Evolutionary conservation across 1,284 basidiomycete species (phyloP), one percentile per base, ranked within the genome.

Genomic region (Acaromyces ingoldii): DNA sequence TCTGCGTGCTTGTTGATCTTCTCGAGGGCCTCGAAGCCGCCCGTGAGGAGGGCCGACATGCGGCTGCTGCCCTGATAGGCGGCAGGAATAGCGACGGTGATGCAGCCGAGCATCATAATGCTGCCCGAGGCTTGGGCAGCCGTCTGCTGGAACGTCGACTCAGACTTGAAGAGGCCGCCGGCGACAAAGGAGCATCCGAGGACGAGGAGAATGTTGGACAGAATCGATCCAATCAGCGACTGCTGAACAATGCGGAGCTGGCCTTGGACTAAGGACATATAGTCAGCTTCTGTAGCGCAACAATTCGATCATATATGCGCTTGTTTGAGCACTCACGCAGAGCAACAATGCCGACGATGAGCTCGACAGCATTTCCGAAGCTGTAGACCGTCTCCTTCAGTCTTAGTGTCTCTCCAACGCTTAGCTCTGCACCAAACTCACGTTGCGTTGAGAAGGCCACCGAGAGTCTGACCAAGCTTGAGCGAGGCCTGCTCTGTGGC

Each of bases 61-160:
- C 29, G 22, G 17, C 36, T 37, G 36, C 40, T 28, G n/a, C 51
- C 44, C 69, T 85, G 81, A 70, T 89, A 92, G 0, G 90, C 90
- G 28, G 90, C 90, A n/a, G 90, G 90, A 53, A 95, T 86, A 58
- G 91, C 86, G 36, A 95, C 81, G 25, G 89, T 91, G 75, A 92
- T 89, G 75, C 87, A 88, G 5, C 89, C 82, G 30, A 93, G 79
- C 3, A 88, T 91, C 87, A 92, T 87, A 54, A 93, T 72, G n/a
- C 63, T 67, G 36, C 60, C 70, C 11, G 55, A 61, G 1, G 72
- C 71, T 60, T 75, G 72, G 21, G 72, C 72, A 5, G 72, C 67
- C 1, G 72, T 75, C 55, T 70, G 65, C 49, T 72, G 70, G 46
- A 75, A 75, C 9, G 58, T 58, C 50, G 63, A 67, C 41, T 75